Evolutionary conservation across 768 basidiomycete genomes (phyloP), one percentile per base, ranked within the genome.

Genomic region (Kwoniella sp.): DNA sequence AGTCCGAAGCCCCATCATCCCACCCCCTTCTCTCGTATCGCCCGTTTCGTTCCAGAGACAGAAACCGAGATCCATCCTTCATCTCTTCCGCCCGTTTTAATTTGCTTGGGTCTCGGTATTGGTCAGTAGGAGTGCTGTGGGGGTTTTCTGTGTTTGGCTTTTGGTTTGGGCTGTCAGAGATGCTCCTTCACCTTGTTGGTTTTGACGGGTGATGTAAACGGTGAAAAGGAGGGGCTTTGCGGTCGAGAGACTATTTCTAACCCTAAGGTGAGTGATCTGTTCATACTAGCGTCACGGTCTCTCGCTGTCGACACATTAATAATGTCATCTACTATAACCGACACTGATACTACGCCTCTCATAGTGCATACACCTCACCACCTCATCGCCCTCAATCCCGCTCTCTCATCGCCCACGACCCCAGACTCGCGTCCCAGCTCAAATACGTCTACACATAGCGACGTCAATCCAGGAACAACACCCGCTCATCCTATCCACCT

Each of bases 201-300:
- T 17, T 8, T 49, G 48, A 49, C 17, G 48, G 17, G 40, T 44
- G 40, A 44, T 10, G 40, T 19, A 9, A 44, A 9, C 7, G 40
- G 40, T 10, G 48, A 22, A 49, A 49, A 26, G 25, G 48, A 24
- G 25, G 48, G 48, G 48, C 48, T 49, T 17, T 24, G 5, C 48
- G 21, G 48, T 49, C 48, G 48, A 49, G 48, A 49, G 48, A 49
- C 48, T 22, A 49, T 49, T 12, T 26, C 48, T 49, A 49, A 49
- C 48, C 48, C 48, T 49, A 49, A 49, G 48, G 48, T 49, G 48
- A 26, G 48, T 49, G 22, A 22, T 33, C 33, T 33, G 33, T 33
- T n/a, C n/a, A n/a, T n/a, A n/a, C n/a, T n/a, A n/a, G n/a, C n/a
- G n/a, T n/a, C n/a, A n/a, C n/a, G n/a, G n/a, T n/a, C n/a, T n/a